Conservation (phyloP, 2,329 filamentous ascomycete genomes). For the Ascochyta fabae region DNA sequence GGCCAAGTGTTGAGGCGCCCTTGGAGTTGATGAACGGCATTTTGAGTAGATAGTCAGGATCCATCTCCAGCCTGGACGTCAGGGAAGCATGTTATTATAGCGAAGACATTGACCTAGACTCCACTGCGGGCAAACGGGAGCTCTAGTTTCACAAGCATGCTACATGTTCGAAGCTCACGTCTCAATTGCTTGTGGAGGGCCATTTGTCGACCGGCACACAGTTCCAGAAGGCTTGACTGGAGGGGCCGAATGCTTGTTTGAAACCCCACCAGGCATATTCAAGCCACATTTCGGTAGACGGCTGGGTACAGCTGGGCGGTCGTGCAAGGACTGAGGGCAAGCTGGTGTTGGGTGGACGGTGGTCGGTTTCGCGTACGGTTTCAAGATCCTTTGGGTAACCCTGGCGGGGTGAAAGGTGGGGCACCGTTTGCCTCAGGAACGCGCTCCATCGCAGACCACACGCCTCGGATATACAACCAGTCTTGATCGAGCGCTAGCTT, state of each 20-base stretch:
- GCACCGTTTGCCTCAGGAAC: constrained; percentile 13
- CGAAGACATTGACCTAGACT: neutral
- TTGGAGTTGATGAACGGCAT: constrained; percentile 46
- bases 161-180: constrained; percentile 16
- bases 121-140: constrained; percentile 13
- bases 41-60: constrained; percentile 45
- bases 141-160: constrained; percentile 39
- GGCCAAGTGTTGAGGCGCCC: constrained; percentile 41
- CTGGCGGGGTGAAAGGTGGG: constrained; percentile 13
- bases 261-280: constrained; percentile 1
- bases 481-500: neutral
- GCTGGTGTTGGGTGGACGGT: constrained; percentile 1
- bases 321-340: constrained; percentile 1
- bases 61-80: constrained; percentile 28
- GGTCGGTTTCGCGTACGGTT: constrained; percentile 15
- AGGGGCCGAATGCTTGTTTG: constrained; percentile 14
- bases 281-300: constrained; percentile 1
- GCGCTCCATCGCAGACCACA: neutral
- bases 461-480: neutral
- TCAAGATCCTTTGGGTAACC: constrained; percentile 7
- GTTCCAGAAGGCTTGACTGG: constrained; percentile 13
- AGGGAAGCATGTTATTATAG: constrained; percentile 11
- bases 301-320: constrained; percentile 15
- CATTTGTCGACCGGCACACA: neutral
- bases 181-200: constrained; percentile 12